Evolutionary conservation across 2,329 filamentous ascomycete species (phyloP), one percentile per base, ranked within the genome.

Genomic region (Pseudocercospora cruenta): DNA sequence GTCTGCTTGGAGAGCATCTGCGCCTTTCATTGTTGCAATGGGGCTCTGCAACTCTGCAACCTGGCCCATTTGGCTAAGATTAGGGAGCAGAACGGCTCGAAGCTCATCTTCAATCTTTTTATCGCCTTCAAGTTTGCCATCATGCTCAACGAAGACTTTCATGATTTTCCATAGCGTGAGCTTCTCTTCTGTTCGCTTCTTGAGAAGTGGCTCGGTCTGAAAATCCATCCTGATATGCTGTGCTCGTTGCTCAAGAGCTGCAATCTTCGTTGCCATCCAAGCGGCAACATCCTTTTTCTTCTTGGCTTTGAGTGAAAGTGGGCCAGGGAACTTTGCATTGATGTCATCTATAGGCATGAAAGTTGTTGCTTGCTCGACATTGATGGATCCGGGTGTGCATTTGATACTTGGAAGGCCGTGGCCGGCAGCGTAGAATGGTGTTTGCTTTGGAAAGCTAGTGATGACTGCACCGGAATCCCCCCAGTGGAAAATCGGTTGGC

Each of bases 251-350:
- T 96, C 92, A 39, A 97, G 80, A 0, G 82, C 82, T 43, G 92
- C 89, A 63, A 98, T 94, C 60, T 90, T 92, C 66, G 86, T 82
- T 4, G 85, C 86, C 53, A 99, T 83, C 95, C 96, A 99, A 1
- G 87, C 80, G 51, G 94, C 73, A 0, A 93, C 87, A 62, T 99
- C 94, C 82, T 98, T 99, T 84, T 99, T 99, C 84, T 96, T 98
- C 84, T 97, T 98, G 1, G 90, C 88, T 76, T 97, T 98, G 47
- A 89, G 86, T 78, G 91, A 93, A 28, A 99, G 82, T 2, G 96
- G 95, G 0, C 95, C 95, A 0, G 95, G 95, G 74, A 98, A 98
- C 71, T 90, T 93, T 19, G 88, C 85, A 58, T 95, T 81, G 2
- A 89, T 86, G 36, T 95, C 92, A 24, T 87, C 83, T 8, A 93